A percentile compares a stretch with the other conserved stretches of the same genome.
These are phyloP conservation scores for Collybia mongolica DNA, from an alignment of 768 basidiomycete species.

Conservation along the genomic window DNA sequence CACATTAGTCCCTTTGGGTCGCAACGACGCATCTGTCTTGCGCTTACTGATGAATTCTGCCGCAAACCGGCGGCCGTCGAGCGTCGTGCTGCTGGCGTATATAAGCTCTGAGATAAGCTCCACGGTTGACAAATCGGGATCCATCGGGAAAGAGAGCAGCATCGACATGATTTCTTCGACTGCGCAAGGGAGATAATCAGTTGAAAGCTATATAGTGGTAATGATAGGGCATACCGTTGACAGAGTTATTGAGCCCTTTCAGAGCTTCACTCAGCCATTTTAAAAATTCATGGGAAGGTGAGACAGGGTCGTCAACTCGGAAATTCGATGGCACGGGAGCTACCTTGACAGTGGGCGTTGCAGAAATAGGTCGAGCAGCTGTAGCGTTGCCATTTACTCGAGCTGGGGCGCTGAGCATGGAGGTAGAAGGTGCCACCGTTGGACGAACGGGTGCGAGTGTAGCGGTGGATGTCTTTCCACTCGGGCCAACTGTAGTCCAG, in stretches of 20 bases:
- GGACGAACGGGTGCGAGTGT: conserved; percentile 30
- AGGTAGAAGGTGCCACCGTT: conserved; percentile 26
- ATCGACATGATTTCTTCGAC: conserved; percentile 97
- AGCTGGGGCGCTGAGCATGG: conserved; percentile 25
- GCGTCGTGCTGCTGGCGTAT: conserved; percentile 90
- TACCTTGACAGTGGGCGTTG: conserved; percentile 31
- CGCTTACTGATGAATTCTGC: conserved; percentile 87
- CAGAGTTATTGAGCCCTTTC: conserved; percentile 70
- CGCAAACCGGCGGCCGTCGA: conserved; percentile 94
- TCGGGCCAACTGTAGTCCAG: conserved; percentile 87
- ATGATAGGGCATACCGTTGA: conserved; percentile 55
- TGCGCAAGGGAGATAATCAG: conserved; percentile 26
- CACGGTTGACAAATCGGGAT: conserved; percentile 75
- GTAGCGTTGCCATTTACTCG: conserved; percentile 40
- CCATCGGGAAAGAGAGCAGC: conserved; percentile 91
- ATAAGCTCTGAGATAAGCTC: conserved; percentile 96
- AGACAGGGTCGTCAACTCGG: conserved; percentile 54
- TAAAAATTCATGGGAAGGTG: conserved; percentile 88
- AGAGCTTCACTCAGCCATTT: conserved; percentile 88
- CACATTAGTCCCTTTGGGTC: conserved; percentile 41
- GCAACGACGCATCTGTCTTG: conserved; percentile 71
- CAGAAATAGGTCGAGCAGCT: conserved; percentile 31
- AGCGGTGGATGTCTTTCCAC: conserved; percentile 53
- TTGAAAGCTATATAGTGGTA: not conserved
- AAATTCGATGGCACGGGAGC: conserved; percentile 35